phyloP scores from a whole-genome alignment of 1,139 yeast species.

The Protomyces macrosporus region DNA sequence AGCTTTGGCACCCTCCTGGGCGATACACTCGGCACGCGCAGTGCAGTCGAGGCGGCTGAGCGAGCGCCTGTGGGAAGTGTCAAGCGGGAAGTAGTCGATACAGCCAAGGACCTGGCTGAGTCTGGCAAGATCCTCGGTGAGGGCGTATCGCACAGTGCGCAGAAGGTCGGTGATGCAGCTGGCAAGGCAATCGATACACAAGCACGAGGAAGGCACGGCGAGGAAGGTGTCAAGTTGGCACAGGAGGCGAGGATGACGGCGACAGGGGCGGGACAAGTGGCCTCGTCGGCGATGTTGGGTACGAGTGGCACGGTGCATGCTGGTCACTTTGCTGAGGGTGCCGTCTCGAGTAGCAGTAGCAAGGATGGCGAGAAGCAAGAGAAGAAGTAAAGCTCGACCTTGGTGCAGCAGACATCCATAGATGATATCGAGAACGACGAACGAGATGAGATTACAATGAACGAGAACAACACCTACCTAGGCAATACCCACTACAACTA shows the following conservation, averaged over 20 bases:
- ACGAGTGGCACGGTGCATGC: background rate
- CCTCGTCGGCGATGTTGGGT: background rate
- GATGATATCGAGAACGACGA: no score
- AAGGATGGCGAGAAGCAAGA: no score
- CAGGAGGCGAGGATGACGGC: background rate
- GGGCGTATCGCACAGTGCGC: background rate
- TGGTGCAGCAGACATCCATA: no score
- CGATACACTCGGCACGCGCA: constrained; percentile 9
- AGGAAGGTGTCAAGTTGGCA: background rate
- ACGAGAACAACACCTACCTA: no score
- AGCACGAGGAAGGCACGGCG: background rate
- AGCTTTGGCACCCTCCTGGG: constrained; percentile 16
- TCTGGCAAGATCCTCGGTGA: constrained; percentile 4
- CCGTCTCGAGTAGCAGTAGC: background rate
- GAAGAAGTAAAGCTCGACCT: no score
- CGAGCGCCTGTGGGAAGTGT: background rate
- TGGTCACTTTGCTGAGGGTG: background rate
- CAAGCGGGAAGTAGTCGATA: constrained; percentile 4
- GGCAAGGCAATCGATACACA: constrained; percentile 5
- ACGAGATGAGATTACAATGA: no score
- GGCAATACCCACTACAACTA: no score
- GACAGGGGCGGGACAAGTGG: background rate
- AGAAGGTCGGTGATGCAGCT: constrained; percentile 1
- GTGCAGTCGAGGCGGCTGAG: background rate
- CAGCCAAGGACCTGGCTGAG: constrained; percentile 8